A percentile compares a stretch with the other conserved stretches of the same genome.
These are phyloP conservation scores for Monilinia fructicola DNA, from an alignment of 2,329 filamentous ascomycete genomes.

Conservation along the genomic window DNA sequence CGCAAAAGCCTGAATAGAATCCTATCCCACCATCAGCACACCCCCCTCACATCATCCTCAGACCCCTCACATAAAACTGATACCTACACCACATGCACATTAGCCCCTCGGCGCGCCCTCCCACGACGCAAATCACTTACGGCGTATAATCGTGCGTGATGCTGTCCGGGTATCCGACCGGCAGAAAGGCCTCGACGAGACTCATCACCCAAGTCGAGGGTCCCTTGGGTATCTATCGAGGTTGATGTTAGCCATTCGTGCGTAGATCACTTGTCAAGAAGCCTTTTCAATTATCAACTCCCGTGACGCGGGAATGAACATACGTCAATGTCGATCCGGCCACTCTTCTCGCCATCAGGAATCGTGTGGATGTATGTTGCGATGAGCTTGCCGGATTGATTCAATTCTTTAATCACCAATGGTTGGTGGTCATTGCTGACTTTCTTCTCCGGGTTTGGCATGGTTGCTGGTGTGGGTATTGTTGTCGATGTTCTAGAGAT, in stretches of 20 bases:
- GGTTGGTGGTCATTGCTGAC: neutral
- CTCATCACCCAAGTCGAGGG: constrained; percentile 34
- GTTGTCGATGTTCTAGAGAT: too few species aligned
- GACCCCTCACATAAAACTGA: constrained; percentile 60
- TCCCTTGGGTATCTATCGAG: constrained; percentile 31
- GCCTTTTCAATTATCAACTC: too few species aligned
- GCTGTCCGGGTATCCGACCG: constrained; percentile 66
- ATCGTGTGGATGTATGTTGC: constrained; percentile 36
- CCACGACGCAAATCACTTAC: constrained; percentile 44
- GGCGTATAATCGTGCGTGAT: constrained; percentile 69
- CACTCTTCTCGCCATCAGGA: neutral
- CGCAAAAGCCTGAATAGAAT: constrained; percentile 65
- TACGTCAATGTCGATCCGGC: constrained; percentile 37
- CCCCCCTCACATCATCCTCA: neutral
- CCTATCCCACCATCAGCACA: constrained; percentile 40
- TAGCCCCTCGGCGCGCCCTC: neutral
- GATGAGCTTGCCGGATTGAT: constrained; percentile 40
- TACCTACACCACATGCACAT: constrained; percentile 48
- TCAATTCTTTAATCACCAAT: constrained; percentile 35
- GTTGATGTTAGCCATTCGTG: too few species aligned
- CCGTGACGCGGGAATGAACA: neutral
- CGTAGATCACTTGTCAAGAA: too few species aligned
- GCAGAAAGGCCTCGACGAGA: constrained; percentile 62
- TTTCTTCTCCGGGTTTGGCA: neutral
- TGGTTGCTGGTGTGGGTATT: neutral